Evolutionary conservation across 2,329 filamentous ascomycete species (phyloP).

Genomic region (Alternaria angustiovoidea): DNA sequence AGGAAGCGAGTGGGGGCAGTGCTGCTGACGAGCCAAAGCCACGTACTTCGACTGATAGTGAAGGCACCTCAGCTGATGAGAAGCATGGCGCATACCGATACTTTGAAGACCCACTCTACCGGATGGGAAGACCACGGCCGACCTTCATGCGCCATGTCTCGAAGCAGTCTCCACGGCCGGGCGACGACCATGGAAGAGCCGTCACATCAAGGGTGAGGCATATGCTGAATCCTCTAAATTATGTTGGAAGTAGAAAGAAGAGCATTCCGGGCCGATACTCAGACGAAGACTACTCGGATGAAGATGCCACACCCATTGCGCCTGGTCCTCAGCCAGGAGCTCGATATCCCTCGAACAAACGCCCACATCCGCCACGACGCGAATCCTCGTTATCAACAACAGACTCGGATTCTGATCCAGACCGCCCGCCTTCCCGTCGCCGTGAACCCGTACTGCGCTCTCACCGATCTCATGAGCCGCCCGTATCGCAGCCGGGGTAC

Average conservation of each 20-base stretch:
- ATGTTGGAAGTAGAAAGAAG: constrained; percentile 28
- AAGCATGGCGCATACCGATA: constrained; percentile 56
- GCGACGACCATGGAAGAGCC: constrained; percentile 38
- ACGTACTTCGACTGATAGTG: constrained; percentile 49
- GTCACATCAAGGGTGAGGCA: constrained; percentile 45
- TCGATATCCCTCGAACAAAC: constrained; percentile 40
- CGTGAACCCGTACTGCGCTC: constrained; percentile 49
- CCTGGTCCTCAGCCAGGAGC: constrained; percentile 27
- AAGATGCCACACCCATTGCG: constrained; percentile 42
- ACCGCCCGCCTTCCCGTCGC: constrained; percentile 34
- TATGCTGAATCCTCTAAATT: constrained; percentile 46
- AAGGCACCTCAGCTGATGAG: constrained; percentile 52
- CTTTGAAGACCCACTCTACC: constrained; percentile 60
- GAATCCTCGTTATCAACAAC: constrained; percentile 45
- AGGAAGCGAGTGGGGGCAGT: constrained; percentile 34
- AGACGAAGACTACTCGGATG: constrained; percentile 41
- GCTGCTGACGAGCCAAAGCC: constrained; percentile 36
- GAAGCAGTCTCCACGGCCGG: constrained; percentile 37
- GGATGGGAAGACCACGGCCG: constrained; percentile 55
- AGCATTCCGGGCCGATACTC: constrained; percentile 38
- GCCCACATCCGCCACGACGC: constrained; percentile 43
- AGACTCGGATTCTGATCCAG: constrained; percentile 42
- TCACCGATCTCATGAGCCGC: constrained; percentile 54
- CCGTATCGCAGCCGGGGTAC: constrained; percentile 50
- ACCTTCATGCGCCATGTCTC: constrained; percentile 53